phyloP scores from a whole-genome alignment of 805 yeast species.

The Wickerhamomyces ciferrii region DNA sequence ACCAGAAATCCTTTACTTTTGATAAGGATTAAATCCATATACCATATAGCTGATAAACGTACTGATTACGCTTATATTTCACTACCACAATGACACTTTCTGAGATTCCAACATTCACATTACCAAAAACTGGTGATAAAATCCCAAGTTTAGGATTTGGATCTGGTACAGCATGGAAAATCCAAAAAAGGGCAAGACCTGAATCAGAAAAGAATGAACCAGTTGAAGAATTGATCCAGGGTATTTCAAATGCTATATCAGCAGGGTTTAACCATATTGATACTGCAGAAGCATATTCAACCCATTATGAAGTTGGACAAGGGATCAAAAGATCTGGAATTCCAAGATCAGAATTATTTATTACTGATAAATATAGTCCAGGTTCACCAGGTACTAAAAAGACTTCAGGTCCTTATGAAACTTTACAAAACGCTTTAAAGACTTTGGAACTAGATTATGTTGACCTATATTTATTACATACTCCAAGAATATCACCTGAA shows the following conservation, averaged over 20 bases:
- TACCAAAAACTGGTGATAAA: conserved; percentile 30
- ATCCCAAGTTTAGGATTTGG: conserved; percentile 45
- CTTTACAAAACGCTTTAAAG: conserved; percentile 37
- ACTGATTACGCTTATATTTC: background rate
- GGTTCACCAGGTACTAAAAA: conserved; percentile 16
- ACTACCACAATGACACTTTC: conserved; percentile 8
- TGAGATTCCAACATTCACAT: conserved; percentile 17
- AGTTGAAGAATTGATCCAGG: conserved; percentile 22
- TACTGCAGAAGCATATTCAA: conserved; percentile 57
- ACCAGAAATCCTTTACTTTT: too few relatives aligned
- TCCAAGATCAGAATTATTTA: conserved; percentile 40
- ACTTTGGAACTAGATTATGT: conserved; percentile 45
- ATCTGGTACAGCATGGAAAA: conserved; percentile 41
- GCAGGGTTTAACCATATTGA: conserved; percentile 57
- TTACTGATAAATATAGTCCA: conserved; percentile 54
- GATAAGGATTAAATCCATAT: background rate
- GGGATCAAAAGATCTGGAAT: conserved; percentile 38
- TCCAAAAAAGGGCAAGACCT: conserved; percentile 17
- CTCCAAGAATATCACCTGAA: conserved; percentile 43
- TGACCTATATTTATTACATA: conserved; percentile 56
- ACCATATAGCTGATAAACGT: too few relatives aligned
- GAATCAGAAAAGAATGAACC: conserved; percentile 18
- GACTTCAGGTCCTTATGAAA: conserved; percentile 36
- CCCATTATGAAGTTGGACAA: conserved; percentile 50
- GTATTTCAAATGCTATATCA: conserved; percentile 30